phyloP scores from a whole-genome alignment of 2,329 filamentous ascomycete species.

The Cordyceps militaris region DNA sequence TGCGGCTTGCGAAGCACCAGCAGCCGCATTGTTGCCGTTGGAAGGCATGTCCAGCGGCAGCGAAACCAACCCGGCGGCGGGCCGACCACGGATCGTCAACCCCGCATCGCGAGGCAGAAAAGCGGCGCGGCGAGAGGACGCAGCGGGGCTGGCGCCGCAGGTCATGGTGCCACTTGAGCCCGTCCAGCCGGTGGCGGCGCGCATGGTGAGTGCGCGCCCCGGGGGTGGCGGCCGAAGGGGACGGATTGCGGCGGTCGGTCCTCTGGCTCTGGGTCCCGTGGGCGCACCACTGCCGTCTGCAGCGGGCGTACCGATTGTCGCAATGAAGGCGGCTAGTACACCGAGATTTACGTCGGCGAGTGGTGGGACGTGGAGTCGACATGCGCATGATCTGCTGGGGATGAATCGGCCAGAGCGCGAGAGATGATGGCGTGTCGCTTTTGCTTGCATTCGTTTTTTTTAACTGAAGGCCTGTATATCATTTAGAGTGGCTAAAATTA shows the following conservation, averaged over 20 bases:
- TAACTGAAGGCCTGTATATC: not conserved
- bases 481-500: not conserved
- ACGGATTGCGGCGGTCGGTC: not conserved
- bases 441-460: no score
- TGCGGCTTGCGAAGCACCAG: not conserved
- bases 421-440: not conserved
- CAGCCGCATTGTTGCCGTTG: not conserved
- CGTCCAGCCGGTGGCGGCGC: constrained; percentile 1
- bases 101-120: constrained; percentile 48
- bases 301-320: constrained; percentile 1
- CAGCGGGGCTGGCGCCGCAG: constrained; percentile 41
- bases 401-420: constrained; percentile 42
- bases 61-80: not conserved
- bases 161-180: constrained; percentile 32
- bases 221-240: not conserved
- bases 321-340: not conserved
- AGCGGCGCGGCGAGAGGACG: constrained; percentile 44
- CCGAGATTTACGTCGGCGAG: constrained; percentile 43
- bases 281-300: not conserved
- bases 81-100: constrained; percentile 29
- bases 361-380: constrained; percentile 61
- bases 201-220: not conserved
- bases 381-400: constrained; percentile 60
- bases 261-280: not conserved
- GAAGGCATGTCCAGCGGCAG: not conserved